These are phyloP conservation scores for Globisporangium rhizosaccharum DNA, from an alignment of 352 stramenopile species.

Conservation along the genomic window DNA sequence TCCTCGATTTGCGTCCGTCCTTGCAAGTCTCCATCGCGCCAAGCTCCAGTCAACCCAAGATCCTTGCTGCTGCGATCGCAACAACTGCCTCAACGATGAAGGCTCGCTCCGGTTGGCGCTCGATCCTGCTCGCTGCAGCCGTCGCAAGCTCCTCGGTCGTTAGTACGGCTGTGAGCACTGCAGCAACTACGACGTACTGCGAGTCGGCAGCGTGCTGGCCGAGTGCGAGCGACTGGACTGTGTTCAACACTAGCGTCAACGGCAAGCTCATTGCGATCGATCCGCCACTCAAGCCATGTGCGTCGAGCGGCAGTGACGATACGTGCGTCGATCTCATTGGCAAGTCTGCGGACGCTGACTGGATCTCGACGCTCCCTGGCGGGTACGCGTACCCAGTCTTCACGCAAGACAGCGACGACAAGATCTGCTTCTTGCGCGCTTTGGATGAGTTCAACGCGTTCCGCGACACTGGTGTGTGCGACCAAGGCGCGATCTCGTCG, in stretches of 20 bases:
- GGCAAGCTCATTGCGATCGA: constrained; percentile 3
- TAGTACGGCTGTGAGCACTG: no score
- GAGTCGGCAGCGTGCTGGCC: neutral
- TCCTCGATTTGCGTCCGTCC: no score
- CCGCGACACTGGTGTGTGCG: neutral
- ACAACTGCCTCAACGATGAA: no score
- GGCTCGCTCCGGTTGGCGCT: no score
- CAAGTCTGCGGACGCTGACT: neutral
- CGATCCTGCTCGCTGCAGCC: neutral
- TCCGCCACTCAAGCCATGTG: constrained; percentile 7
- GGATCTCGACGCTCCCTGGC: constrained; percentile 1
- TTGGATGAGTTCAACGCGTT: neutral
- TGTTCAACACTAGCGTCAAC: neutral
- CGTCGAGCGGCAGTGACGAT: neutral
- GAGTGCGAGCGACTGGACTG: neutral
- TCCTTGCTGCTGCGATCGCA: no score
- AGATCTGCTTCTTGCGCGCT: constrained; percentile 4
- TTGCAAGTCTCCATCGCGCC: no score
- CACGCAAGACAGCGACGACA: constrained; percentile 1
- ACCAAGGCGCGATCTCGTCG: constrained; percentile 4
- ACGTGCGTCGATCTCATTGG: constrained; percentile 2
- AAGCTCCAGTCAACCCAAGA: no score
- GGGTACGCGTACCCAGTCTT: constrained; percentile 8
- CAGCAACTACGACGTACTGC: neutral
- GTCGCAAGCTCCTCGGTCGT: neutral